These are phyloP conservation scores for Pythium rhizo-oryzae DNA, from an alignment of 352 stramenopile species.

Conservation along the genomic window DNA sequence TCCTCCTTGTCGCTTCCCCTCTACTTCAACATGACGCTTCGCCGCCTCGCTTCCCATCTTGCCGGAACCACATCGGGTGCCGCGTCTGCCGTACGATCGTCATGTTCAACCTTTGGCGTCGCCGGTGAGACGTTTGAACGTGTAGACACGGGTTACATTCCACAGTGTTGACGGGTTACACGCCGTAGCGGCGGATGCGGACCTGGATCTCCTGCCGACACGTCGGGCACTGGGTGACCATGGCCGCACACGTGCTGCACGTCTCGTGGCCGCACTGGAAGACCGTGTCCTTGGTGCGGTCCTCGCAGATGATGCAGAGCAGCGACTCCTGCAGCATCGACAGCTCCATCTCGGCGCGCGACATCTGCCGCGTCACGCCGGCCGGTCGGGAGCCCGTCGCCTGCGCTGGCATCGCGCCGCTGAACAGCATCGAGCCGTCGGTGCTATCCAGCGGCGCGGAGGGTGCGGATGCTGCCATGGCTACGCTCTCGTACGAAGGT, in stretches of 20 bases:
- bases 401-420: not conserved
- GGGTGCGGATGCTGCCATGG: slow-evolving; percentile 11
- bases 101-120: slow-evolving; percentile 9
- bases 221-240: slow-evolving; percentile 67
- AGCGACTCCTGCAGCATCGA: slow-evolving; percentile 61
- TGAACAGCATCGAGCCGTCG: slow-evolving; percentile 4
- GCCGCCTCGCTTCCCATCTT: not conserved
- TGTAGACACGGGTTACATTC: slow-evolving; percentile 6
- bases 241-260: slow-evolving; percentile 52
- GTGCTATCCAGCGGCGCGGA: slow-evolving; percentile 15
- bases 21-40: slow-evolving; percentile 18
- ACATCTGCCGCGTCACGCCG: slow-evolving; percentile 31
- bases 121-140: slow-evolving; percentile 5
- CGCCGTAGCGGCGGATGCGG: slow-evolving; percentile 72
- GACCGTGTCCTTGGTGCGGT: slow-evolving; percentile 75
- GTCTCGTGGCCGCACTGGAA: slow-evolving; percentile 89
- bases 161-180: slow-evolving; percentile 17
- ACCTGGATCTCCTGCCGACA: slow-evolving; percentile 76
- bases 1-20: not conserved
- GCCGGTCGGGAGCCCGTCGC: not conserved
- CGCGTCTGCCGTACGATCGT: slow-evolving; percentile 14
- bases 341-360: slow-evolving; percentile 58
- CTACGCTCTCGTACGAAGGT: not conserved
- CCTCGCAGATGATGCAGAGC: slow-evolving; percentile 77
- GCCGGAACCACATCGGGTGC: not conserved